phyloP scores from a whole-genome alignment of 1,284 basidiomycete genomes.

The Apiotrichum laibachii region DNA sequence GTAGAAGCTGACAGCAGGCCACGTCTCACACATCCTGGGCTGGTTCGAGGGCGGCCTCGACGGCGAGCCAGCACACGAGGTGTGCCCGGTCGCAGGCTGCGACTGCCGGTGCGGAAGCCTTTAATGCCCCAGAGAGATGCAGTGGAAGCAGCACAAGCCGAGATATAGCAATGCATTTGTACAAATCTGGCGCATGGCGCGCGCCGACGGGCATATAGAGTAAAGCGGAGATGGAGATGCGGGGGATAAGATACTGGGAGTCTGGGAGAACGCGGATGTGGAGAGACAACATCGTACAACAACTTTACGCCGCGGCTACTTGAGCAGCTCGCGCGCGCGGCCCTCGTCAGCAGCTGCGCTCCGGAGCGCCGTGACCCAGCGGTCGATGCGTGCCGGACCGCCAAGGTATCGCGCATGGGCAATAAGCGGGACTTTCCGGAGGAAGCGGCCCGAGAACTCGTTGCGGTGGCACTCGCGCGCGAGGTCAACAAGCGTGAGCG shows the following conservation, averaged over 20 bases:
- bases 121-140: constrained; percentile 2
- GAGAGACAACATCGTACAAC: no score
- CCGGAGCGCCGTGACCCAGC: constrained; percentile 63
- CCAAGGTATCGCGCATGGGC: constrained; percentile 73
- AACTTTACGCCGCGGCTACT: neutral
- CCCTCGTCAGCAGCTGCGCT: constrained; percentile 58
- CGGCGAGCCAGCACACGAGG: constrained; percentile 37
- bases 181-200: neutral
- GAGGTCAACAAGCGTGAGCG: constrained; percentile 2
- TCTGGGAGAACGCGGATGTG: no score
- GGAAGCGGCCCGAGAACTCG: constrained; percentile 25
- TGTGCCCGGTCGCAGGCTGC: constrained; percentile 49
- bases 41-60: constrained; percentile 50
- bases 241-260: neutral
- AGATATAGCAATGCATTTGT: neutral
- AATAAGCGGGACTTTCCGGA: constrained; percentile 85
- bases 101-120: constrained; percentile 42
- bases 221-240: neutral
- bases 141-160: neutral
- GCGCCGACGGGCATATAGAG: neutral
- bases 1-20: constrained; percentile 27
- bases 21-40: constrained; percentile 44
- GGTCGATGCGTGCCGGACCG: constrained; percentile 21
- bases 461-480: constrained; percentile 5
- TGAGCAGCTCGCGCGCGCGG: neutral